Conservation (phyloP, 148 eudicot species). For the Rhododendron molle region DNA sequence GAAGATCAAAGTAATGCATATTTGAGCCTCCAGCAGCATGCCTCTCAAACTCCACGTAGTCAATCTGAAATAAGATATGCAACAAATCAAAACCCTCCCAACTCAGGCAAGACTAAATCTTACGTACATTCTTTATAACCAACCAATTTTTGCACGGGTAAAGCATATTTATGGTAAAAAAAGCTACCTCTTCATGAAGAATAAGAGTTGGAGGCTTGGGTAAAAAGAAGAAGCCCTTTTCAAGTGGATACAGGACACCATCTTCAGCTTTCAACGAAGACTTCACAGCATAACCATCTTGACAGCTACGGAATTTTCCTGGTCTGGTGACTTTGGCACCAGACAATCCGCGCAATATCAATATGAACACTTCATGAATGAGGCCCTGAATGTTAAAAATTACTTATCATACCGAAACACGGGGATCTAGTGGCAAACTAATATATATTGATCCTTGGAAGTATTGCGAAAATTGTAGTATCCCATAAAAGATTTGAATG, state of each 20-base stretch:
- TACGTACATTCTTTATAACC: neutral
- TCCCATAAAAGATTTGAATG: neutral
- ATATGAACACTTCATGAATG: conserved; percentile 85
- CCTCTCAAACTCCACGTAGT: conserved; percentile 93
- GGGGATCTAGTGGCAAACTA: neutral
- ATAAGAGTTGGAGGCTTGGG: conserved; percentile 99
- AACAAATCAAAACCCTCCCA: conserved; percentile 4
- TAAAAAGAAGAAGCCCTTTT: conserved; percentile 93
- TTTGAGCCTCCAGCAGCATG: conserved; percentile 96
- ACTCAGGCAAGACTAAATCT: neutral
- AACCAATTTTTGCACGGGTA: neutral
- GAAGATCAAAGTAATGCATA: conserved; percentile 97
- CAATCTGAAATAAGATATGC: conserved; percentile 46
- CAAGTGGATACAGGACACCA: conserved; percentile 92
- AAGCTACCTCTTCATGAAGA: conserved; percentile 84
- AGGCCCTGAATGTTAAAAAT: conserved; percentile 55
- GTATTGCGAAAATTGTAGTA: neutral
- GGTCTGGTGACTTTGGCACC: conserved; percentile 92
- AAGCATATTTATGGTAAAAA: neutral
- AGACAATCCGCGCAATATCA: conserved; percentile 85
- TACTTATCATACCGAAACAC: neutral
- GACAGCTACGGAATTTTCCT: conserved; percentile 91
- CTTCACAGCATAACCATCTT: conserved; percentile 93
- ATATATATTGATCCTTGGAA: neutral
- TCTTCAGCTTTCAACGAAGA: conserved; percentile 98